Conservation (phyloP, 306 rosid species). For the Canavalia ensiformis region DNA sequence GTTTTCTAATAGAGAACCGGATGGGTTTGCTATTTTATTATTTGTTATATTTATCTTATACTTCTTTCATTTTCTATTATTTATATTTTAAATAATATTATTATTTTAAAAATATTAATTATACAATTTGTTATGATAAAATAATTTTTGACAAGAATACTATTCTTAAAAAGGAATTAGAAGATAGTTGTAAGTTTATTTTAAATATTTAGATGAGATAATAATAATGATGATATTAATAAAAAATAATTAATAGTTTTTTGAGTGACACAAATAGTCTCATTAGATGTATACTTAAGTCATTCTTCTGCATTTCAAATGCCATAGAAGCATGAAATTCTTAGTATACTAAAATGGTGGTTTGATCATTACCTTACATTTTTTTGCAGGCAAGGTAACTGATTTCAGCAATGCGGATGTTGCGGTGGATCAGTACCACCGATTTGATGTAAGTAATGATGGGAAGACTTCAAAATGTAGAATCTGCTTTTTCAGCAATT, state of each 20-base stretch:
- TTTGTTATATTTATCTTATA: not conserved
- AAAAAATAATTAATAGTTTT: too few relatives aligned
- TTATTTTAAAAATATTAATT: too few relatives aligned
- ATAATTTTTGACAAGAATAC: not conserved
- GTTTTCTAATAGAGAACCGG: not conserved
- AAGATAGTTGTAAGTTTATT: too few relatives aligned
- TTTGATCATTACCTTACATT: slow-evolving; percentile 29
- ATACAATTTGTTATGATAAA: too few relatives aligned
- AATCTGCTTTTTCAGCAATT: not conserved
- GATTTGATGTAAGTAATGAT: slow-evolving; percentile 61
- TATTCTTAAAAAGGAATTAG: too few relatives aligned
- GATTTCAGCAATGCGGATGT: slow-evolving; percentile 90
- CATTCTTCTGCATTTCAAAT: not conserved
- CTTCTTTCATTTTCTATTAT: not conserved
- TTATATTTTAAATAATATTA: too few relatives aligned
- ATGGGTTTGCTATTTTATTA: not conserved
- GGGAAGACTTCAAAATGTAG: not conserved
- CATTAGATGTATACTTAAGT: not conserved
- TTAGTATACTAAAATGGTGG: slow-evolving; percentile 12
- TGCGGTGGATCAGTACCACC: slow-evolving; percentile 86
- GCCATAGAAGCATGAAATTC: not conserved
- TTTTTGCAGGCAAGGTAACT: slow-evolving; percentile 66
- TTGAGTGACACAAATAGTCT: not conserved
- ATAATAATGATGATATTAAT: too few relatives aligned
- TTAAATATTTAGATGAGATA: too few relatives aligned